Conservation (phyloP, 2,329 filamentous ascomycete species). For the Sporothrix pseudoabietina region DNA sequence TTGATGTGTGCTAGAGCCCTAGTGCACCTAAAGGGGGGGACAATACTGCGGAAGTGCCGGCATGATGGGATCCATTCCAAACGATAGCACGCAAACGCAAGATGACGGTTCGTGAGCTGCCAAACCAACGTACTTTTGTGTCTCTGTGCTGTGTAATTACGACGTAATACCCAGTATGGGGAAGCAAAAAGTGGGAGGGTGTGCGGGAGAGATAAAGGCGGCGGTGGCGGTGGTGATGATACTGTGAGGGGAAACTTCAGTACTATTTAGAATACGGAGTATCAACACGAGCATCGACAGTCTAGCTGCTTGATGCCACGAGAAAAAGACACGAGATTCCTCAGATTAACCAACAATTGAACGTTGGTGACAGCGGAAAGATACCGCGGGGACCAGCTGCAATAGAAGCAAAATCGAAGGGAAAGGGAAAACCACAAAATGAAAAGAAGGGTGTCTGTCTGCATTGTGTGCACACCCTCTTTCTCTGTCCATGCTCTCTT, state of each 20-base stretch:
- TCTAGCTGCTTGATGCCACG: background rate
- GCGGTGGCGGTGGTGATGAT: background rate
- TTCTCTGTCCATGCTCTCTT: background rate
- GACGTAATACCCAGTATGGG: background rate
- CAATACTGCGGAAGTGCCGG: slow-evolving; percentile 21
- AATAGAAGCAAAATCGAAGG: background rate
- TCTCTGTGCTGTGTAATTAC: no score
- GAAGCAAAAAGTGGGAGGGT: background rate
- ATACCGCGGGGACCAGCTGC: background rate
- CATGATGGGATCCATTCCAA: slow-evolving; percentile 2
- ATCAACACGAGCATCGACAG: background rate
- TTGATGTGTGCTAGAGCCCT: background rate
- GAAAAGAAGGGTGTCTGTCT: background rate
- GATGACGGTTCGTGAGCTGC: slow-evolving; percentile 15
- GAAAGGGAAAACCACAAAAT: background rate
- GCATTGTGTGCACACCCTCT: background rate
- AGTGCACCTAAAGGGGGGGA: background rate
- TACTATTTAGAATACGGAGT: no score
- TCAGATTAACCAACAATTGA: background rate
- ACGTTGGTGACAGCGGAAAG: slow-evolving; percentile 18
- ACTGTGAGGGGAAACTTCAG: background rate
- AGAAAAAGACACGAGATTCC: background rate
- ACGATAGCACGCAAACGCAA: background rate
- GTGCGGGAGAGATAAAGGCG: background rate
- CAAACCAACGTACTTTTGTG: background rate